phyloP scores from a whole-genome alignment of 2,329 filamentous ascomycete species.

The Exophiala aquamarina region DNA sequence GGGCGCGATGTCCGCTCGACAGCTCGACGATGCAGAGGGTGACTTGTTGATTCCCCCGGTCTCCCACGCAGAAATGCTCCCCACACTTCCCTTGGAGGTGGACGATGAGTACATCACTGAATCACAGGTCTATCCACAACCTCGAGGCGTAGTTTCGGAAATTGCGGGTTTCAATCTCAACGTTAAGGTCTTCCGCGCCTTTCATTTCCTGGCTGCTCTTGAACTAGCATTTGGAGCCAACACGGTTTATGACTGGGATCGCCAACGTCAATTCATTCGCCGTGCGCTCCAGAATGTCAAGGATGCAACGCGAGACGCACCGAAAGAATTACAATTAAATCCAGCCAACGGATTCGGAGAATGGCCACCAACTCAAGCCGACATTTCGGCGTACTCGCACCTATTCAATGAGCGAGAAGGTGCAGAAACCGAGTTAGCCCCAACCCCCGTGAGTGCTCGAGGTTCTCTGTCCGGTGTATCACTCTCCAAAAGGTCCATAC shows the following conservation, averaged over 20 bases:
- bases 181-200: conserved; percentile 75
- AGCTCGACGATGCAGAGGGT: conserved; percentile 69
- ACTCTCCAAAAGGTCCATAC: conserved; percentile 44
- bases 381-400: conserved; percentile 27
- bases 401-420: conserved; percentile 24
- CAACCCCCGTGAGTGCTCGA: conserved; percentile 14
- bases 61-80: conserved; percentile 73
- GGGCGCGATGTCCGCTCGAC: conserved; percentile 73
- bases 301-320: conserved; percentile 65
- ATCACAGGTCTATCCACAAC: conserved; percentile 69
- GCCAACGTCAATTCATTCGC: conserved; percentile 72
- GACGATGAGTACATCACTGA: conserved; percentile 80
- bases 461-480: conserved; percentile 20
- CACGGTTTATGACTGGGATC: conserved; percentile 71
- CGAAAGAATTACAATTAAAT: conserved; percentile 57
- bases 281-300: conserved; percentile 72
- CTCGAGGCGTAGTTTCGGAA: conserved; percentile 65
- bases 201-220: conserved; percentile 74
- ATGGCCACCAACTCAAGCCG: conserved; percentile 26
- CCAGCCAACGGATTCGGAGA: conserved; percentile 27
- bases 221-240: conserved; percentile 81
- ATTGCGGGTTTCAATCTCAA: conserved; percentile 80
- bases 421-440: conserved; percentile 10
- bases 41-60: conserved; percentile 75
- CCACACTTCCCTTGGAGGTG: conserved; percentile 75